Evolutionary conservation across 352 stramenopile species (phyloP).

Genomic region (Globisporangium cederbergense): DNA sequence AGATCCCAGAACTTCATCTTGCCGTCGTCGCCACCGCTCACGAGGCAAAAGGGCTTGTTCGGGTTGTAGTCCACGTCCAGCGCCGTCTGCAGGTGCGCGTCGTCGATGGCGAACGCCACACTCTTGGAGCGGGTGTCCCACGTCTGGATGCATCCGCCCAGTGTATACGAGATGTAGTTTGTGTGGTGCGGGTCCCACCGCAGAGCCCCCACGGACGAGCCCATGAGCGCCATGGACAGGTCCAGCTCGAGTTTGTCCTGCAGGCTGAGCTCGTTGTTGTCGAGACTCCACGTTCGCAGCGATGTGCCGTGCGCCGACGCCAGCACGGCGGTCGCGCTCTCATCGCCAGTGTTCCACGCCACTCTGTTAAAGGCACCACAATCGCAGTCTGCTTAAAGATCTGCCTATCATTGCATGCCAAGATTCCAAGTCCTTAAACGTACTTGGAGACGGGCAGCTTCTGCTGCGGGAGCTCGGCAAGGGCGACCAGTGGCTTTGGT

Average conservation of each 20-base stretch:
- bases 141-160: conserved; percentile 57
- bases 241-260: conserved; percentile 50
- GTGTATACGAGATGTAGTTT: conserved; percentile 57
- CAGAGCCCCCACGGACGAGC: conserved; percentile 32
- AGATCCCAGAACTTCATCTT: conserved; percentile 98
- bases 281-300: conserved; percentile 53
- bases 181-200: conserved; percentile 85
- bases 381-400: not conserved
- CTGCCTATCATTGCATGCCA: not conserved
- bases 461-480: conserved; percentile 38
- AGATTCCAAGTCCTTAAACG: not conserved
- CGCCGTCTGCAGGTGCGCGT: conserved; percentile 58
- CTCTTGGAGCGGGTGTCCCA: conserved; percentile 68
- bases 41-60: conserved; percentile 93
- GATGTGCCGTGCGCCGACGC: conserved; percentile 42
- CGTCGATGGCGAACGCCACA: conserved; percentile 39
- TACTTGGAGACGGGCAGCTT: conserved; percentile 48
- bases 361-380: conserved; percentile 20
- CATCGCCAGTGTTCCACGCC: conserved; percentile 37
- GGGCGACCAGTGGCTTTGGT: conserved; percentile 27
- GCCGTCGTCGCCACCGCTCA: conserved; percentile 92
- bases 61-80: conserved; percentile 96
- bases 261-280: conserved; percentile 26
- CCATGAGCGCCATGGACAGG: conserved; percentile 31
- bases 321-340: conserved; percentile 20